phyloP scores from a whole-genome alignment of 176 grass and related monocot genomes.

The Oryza brachyantha region DNA sequence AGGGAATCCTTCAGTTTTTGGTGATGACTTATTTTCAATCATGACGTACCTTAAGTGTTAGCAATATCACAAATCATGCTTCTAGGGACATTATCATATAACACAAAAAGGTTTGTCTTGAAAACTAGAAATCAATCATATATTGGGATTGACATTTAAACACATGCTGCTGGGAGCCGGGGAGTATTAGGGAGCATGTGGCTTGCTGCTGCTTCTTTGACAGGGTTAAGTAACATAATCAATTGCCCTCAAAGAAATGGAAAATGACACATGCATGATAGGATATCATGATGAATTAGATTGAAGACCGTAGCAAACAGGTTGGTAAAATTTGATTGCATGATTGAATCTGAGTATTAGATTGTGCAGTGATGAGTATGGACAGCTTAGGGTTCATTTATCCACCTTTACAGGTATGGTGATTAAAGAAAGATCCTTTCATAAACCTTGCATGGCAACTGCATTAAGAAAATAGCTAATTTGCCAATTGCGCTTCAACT shows the following conservation, averaged over 20 bases:
- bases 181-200: not conserved
- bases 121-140: not conserved
- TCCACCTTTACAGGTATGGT: not conserved
- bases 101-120: not conserved
- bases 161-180: not conserved
- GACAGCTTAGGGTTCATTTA: not conserved
- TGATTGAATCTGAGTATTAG: not conserved
- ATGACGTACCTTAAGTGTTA: not conserved
- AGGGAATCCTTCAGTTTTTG: not conserved
- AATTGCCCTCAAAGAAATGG: not conserved
- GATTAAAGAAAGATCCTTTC: not conserved
- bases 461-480: not conserved
- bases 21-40: not conserved
- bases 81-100: not conserved
- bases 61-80: not conserved
- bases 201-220: not conserved
- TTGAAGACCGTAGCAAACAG: not conserved
- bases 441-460: not conserved
- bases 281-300: not conserved
- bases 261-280: not conserved
- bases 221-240: not conserved
- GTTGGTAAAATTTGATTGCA: not conserved
- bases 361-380: not conserved
- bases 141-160: not conserved
- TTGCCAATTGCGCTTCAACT: not conserved